Percentiles rank a stretch among this genome's conserved stretches.
Evolutionary conservation across 208 protist species (phyloP).

Genomic region (Trypanosoma lewisi): DNA sequence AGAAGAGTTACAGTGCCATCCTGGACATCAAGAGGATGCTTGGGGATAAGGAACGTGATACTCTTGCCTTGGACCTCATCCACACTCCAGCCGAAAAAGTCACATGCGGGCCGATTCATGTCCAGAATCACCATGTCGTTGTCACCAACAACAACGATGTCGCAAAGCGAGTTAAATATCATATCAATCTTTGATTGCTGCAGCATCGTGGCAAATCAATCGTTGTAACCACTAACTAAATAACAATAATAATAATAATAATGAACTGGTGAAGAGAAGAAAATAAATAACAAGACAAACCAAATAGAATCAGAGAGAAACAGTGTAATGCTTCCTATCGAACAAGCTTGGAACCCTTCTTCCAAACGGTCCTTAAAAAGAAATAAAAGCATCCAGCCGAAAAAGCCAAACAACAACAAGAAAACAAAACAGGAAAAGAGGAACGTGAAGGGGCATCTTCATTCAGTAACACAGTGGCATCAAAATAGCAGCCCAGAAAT

Average conservation of each 20-base stretch:
- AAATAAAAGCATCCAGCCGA: too few species aligned
- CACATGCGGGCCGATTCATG: slow-evolving; percentile 72
- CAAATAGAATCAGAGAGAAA: too few species aligned
- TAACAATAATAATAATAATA: slow-evolving; percentile 5
- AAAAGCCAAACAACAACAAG: too few species aligned
- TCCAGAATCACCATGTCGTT: slow-evolving; percentile 89
- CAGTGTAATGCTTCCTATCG: too few species aligned
- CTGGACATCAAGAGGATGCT: slow-evolving; percentile 79
- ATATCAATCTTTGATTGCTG: slow-evolving; percentile 78
- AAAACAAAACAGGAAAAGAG: too few species aligned
- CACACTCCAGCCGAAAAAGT: slow-evolving; percentile 76
- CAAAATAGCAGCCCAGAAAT: too few species aligned
- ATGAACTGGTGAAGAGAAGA: too few species aligned
- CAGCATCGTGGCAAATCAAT: slow-evolving; percentile 34
- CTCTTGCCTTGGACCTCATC: slow-evolving; percentile 83
- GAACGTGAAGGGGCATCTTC: too few species aligned
- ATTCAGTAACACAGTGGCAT: too few species aligned
- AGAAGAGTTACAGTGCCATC: slow-evolving; percentile 79
- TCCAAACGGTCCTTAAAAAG: too few species aligned
- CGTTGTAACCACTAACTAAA: slow-evolving; percentile 4
- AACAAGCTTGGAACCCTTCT: too few species aligned
- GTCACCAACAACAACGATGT: slow-evolving; percentile 89
- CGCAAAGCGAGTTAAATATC: slow-evolving; percentile 85
- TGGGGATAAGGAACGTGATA: slow-evolving; percentile 86
- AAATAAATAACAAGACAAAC: too few species aligned